phyloP scores from a whole-genome alignment of 192 early-diverging fungal species.

The Diversispora eburnea region DNA sequence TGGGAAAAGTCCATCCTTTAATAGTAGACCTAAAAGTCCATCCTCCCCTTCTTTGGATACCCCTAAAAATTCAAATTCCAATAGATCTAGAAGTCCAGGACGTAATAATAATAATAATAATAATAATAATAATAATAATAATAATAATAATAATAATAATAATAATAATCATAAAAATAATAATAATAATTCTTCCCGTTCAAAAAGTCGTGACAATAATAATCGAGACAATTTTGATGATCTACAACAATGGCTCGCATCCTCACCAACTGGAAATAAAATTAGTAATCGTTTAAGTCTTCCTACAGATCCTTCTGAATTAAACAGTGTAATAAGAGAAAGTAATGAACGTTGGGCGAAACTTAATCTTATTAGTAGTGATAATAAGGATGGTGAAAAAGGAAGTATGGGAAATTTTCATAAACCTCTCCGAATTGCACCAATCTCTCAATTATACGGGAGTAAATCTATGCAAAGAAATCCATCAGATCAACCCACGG shows the following conservation, averaged over 20 bases:
- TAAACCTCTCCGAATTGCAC: conserved; percentile 12
- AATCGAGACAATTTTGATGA: conserved; percentile 5
- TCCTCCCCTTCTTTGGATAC: conserved; percentile 9
- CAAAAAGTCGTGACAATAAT: conserved; percentile 11
- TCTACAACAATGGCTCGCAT: conserved; percentile 9
- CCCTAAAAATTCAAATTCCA: background rate
- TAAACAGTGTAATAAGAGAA: conserved; percentile 20
- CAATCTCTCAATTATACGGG: conserved; percentile 6
- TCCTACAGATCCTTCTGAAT: background rate
- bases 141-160: conserved; percentile 8
- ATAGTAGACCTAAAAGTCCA: conserved; percentile 3
- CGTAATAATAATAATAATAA: conserved; percentile 3
- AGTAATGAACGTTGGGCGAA: conserved; percentile 27
- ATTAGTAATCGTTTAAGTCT: conserved; percentile 22
- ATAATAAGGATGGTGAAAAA: background rate
- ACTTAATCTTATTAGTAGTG: conserved; percentile 6
- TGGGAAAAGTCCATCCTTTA: background rate
- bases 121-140: conserved; percentile 8
- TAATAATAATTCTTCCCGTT: conserved; percentile 15
- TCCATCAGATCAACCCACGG: conserved; percentile 13
- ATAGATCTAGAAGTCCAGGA: conserved; percentile 19
- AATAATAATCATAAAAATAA: background rate
- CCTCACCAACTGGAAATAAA: background rate
- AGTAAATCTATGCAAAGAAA: conserved; percentile 14
- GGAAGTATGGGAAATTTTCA: conserved; percentile 22